Conservation (phyloP, 2,329 filamentous ascomycete species). For the Ceratocystis alfenasii region DNA sequence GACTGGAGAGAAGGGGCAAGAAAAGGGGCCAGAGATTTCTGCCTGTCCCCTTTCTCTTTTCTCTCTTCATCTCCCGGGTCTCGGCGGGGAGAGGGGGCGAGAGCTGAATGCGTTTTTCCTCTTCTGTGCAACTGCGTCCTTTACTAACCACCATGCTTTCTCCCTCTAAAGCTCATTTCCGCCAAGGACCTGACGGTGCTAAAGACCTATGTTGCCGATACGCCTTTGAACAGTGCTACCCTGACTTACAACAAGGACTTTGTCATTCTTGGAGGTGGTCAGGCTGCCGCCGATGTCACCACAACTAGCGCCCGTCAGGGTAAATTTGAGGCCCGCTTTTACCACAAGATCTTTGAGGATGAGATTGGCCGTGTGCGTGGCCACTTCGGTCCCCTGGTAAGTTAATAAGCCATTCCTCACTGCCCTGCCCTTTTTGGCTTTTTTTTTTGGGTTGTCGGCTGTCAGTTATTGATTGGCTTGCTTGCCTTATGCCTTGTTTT, state of each 20-base stretch:
- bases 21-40: too few species aligned
- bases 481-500: too few species aligned
- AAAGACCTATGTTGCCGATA: slow-evolving; percentile 87
- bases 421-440: background rate
- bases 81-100: too few species aligned
- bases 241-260: slow-evolving; percentile 96
- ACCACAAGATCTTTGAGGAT: slow-evolving; percentile 99
- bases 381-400: slow-evolving; percentile 77
- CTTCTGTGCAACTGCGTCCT: background rate
- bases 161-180: slow-evolving; percentile 53
- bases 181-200: slow-evolving; percentile 77
- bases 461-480: too few species aligned
- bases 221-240: slow-evolving; percentile 86
- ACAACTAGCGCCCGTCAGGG: slow-evolving; percentile 87
- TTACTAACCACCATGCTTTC: background rate
- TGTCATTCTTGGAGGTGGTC: slow-evolving; percentile 93
- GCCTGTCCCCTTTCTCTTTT: too few species aligned
- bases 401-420: slow-evolving; percentile 22
- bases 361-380: slow-evolving; percentile 95
- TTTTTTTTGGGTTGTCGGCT: background rate
- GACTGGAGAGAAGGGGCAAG: too few species aligned
- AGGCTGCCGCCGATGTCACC: slow-evolving; percentile 98
- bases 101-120: background rate
- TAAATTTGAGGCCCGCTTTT: slow-evolving; percentile 98
- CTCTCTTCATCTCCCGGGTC: too few species aligned